Conservation (phyloP, 306 rosid species). For the Abrus precatorius region DNA sequence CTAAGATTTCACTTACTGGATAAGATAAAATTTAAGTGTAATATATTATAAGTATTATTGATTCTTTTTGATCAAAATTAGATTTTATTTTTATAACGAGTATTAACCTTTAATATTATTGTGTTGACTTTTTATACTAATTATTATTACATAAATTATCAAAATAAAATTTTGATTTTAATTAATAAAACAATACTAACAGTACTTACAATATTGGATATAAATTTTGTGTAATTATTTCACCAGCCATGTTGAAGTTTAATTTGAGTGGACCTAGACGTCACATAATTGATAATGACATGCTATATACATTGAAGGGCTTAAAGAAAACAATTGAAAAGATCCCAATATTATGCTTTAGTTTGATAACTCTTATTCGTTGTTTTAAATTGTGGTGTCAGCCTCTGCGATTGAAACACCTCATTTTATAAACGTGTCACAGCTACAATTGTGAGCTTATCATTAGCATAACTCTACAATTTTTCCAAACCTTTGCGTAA, state of each 20-base stretch:
- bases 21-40: no score
- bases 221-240: neutral
- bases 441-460: neutral
- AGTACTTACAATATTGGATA: no score
- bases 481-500: neutral
- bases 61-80: no score
- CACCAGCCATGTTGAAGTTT: neutral
- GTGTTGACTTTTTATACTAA: no score
- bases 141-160: no score
- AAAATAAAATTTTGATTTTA: no score
- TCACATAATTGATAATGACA: conserved; percentile 33
- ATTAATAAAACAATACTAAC: no score
- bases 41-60: no score
- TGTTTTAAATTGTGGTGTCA: neutral
- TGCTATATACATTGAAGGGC: neutral
- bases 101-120: no score
- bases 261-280: neutral
- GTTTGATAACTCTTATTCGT: neutral
- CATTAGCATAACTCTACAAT: neutral
- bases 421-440: neutral
- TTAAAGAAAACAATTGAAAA: neutral
- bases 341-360: no score
- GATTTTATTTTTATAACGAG: no score
- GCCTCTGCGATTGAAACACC: neutral
- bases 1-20: no score